Conservation (phyloP, 2,329 filamentous ascomycete species). For the Botrytis cinerea region DNA sequence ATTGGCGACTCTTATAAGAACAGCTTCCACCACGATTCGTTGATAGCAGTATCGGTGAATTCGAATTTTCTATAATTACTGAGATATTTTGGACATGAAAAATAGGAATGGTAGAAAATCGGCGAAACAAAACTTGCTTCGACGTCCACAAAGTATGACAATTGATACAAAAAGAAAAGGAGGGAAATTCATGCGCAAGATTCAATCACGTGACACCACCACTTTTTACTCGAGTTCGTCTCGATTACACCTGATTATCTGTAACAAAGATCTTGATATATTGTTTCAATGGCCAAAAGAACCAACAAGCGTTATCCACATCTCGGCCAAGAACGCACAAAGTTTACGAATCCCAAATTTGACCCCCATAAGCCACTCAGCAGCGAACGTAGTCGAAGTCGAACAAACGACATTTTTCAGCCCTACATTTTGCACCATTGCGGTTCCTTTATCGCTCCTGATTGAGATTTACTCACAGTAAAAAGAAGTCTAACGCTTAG, state of each 20-base stretch:
- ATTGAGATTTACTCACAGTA: neutral
- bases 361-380: neutral
- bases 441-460: neutral
- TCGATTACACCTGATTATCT: neutral
- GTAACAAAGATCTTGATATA: neutral
- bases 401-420: neutral
- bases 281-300: neutral
- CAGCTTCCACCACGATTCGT: no score
- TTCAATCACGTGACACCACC: neutral
- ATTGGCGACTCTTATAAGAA: no score
- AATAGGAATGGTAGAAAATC: no score
- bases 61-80: no score
- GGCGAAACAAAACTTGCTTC: no score
- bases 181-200: neutral
- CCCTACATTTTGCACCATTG: neutral
- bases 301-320: neutral
- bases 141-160: no score
- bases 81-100: no score
- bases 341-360: neutral
- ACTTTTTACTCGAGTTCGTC: neutral
- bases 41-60: no score
- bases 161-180: neutral
- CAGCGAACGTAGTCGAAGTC: neutral
- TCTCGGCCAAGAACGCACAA: neutral
- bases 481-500: neutral